Percentiles rank a stretch among this genome's conserved stretches.
These are phyloP conservation scores for Yarrowia osloensis DNA, from an alignment of 805 yeast genomes.

Conservation along the genomic window DNA sequence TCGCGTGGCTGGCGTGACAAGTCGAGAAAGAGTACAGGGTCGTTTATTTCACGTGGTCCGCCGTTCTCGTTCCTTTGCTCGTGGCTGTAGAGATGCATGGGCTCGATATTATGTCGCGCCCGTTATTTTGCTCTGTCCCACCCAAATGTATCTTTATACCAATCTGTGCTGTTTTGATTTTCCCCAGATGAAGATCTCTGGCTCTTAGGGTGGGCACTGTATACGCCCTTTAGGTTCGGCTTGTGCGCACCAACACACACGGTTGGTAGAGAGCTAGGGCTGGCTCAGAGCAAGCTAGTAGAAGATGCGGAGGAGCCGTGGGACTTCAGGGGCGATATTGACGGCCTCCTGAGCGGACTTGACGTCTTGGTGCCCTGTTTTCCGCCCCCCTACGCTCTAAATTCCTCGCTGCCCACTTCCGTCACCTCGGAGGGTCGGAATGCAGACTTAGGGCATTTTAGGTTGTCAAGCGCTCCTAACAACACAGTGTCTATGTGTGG, in stretches of 20 bases:
- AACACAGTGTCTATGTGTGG: not conserved
- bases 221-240: not conserved
- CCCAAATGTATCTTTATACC: not conserved
- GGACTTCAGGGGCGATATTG: too few species aligned
- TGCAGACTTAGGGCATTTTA: not conserved
- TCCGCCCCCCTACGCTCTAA: too few species aligned
- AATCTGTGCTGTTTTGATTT: conserved; percentile 7
- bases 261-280: not conserved
- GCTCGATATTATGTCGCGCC: not conserved
- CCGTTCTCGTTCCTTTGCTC: not conserved
- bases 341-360: too few species aligned
- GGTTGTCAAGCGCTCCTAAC: not conserved
- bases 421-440: not conserved
- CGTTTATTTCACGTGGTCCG: not conserved
- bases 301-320: too few species aligned
- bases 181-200: conserved; percentile 19
- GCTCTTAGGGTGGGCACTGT: conserved; percentile 13
- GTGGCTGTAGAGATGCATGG: not conserved
- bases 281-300: too few species aligned
- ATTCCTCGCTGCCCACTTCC: not conserved
- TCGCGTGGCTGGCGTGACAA: not conserved
- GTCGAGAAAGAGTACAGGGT: not conserved
- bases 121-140: not conserved
- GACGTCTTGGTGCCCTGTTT: too few species aligned
- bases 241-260: not conserved